Evolutionary conservation across 306 rosid species (phyloP), one percentile per base, ranked within the genome.

Genomic region (Urtica urens): DNA sequence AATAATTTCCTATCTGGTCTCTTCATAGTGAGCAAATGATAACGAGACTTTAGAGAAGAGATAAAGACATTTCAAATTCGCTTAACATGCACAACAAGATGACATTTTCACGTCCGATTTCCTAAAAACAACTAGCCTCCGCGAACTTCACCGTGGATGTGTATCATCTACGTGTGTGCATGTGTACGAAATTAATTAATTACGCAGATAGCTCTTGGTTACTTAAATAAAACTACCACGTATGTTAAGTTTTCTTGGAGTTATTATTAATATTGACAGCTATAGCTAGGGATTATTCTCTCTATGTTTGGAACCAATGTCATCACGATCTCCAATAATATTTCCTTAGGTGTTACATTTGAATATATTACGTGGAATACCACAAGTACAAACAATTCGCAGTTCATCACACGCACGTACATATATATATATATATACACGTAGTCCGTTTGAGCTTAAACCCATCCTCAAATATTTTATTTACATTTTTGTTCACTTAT

Each of bases 1-100:
- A 51, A 26, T 45, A 67, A 48, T 49, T 42, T 45, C 45, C 12
- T 49, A 19, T 39, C 29, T 34, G 53, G 55, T 48, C 30, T 60
- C 46, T 7, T 24, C 27, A 15, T 13, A 35, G 23, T 1, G 18
- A 27, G 55, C 50, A 61, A 55, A 49, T 56, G 59, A 37, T 25
- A 48, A 38, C 31, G 47, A 27, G 39, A 14, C 46, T 17, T 12
- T 33, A 43, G 26, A 43, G 56, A 21, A 10, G 6, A 51, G 52
- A 48, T 9, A 49, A 49, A 15, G 54, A 49, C 53, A 23, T 49
- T 19, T 23, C 57, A 17, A 12, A 14, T 21, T 35, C 41, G n/a
- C 30, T n/a, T 23, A 46, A n/a, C 20, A 35, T 35, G 40, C n/a
- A 12, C 8, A 23, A 42, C 29, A 23, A 28, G 30, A 31, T 4